These are phyloP conservation scores for Discostella stelligeroides DNA, from an alignment of 108 stramenopile species.

Conservation along the genomic window DNA sequence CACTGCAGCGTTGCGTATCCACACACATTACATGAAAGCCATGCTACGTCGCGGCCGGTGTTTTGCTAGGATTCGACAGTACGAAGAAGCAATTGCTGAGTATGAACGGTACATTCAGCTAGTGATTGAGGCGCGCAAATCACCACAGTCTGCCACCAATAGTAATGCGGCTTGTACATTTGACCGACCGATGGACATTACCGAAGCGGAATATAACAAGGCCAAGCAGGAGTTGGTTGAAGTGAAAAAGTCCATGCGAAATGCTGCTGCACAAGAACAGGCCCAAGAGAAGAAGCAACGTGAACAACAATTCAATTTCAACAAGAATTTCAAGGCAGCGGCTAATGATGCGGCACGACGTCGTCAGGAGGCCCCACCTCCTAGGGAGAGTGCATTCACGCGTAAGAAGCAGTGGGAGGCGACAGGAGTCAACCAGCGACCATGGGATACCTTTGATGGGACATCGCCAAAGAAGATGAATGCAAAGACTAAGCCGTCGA, in stretches of 20 bases:
- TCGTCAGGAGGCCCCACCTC: conserved; percentile 8
- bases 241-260: conserved; percentile 53
- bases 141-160: conserved; percentile 26
- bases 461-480: conserved; percentile 8
- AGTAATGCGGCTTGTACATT: conserved; percentile 65
- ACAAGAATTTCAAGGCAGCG: conserved; percentile 40
- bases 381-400: neutral
- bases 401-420: conserved; percentile 16
- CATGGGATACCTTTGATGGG: conserved; percentile 11
- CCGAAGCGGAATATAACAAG: conserved; percentile 51
- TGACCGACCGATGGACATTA: conserved; percentile 73
- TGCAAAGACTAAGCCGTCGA: neutral
- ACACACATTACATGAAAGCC: conserved; percentile 89
- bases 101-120: conserved; percentile 73
- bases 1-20: conserved; percentile 80
- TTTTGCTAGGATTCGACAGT: conserved; percentile 65
- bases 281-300: conserved; percentile 21
- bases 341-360: conserved; percentile 13
- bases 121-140: conserved; percentile 58
- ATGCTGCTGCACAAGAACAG: conserved; percentile 29
- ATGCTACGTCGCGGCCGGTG: conserved; percentile 85
- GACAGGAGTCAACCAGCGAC: conserved; percentile 3
- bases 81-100: conserved; percentile 70
- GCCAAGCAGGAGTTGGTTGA: conserved; percentile 70
- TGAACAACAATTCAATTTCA: conserved; percentile 49